These are phyloP conservation scores for Cystobasidiaceae sp. DNA, from an alignment of 1,284 basidiomycete species.

Conservation along the genomic window DNA sequence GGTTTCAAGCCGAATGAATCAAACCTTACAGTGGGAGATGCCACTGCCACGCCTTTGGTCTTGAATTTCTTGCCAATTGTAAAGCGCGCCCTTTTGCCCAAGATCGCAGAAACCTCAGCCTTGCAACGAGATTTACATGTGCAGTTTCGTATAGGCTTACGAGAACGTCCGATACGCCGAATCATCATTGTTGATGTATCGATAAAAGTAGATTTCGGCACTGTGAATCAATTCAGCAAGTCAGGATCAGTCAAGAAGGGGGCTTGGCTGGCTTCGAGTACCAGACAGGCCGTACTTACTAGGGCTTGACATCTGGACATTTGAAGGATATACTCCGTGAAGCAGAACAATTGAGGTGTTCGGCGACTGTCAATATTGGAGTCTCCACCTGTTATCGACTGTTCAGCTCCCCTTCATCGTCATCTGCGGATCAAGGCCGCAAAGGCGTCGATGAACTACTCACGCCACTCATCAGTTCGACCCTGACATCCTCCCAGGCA, in stretches of 20 bases:
- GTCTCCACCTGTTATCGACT: neutral
- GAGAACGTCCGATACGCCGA: neutral
- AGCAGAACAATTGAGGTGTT: neutral
- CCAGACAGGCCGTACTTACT: neutral
- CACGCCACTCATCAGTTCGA: constrained; percentile 8
- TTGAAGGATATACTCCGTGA: neutral
- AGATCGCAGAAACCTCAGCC: neutral
- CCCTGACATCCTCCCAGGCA: neutral
- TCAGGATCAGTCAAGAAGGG: too few species aligned
- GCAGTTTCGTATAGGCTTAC: neutral
- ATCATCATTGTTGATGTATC: constrained; percentile 12
- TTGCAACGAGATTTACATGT: too few species aligned
- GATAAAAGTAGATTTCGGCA: neutral
- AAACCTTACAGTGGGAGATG: too few species aligned
- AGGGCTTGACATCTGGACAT: constrained; percentile 5
- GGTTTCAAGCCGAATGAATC: too few species aligned
- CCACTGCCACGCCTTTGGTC: neutral
- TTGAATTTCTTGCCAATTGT: constrained; percentile 2
- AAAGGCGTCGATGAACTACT: neutral
- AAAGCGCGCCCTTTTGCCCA: neutral
- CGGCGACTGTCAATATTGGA: neutral
- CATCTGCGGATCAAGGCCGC: neutral
- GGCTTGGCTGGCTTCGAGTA: too few species aligned
- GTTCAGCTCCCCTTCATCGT: neutral
- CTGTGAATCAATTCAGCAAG: too few species aligned